These are phyloP conservation scores for Xylariaceae sp. DNA, from an alignment of 2,329 filamentous ascomycete genomes.

Conservation along the genomic window DNA sequence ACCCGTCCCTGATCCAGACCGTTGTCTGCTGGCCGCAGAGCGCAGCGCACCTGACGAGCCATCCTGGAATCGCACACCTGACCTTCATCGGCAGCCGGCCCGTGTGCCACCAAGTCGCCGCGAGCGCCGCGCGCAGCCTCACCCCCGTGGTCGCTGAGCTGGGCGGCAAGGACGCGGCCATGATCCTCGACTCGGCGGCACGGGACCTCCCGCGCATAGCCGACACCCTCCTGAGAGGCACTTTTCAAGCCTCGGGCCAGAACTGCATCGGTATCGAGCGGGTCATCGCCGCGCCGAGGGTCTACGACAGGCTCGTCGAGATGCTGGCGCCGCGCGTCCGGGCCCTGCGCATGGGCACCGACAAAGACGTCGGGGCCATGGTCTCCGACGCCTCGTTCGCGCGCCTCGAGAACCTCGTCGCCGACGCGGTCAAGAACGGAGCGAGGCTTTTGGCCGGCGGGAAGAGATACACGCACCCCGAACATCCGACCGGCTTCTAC, in stretches of 20 bases:
- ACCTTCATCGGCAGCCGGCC: conserved; percentile 92
- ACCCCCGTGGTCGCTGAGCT: conserved; percentile 87
- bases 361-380: conserved; percentile 82
- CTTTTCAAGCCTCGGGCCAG: conserved; percentile 91
- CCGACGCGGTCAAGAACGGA: conserved; percentile 70
- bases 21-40: conserved; percentile 83
- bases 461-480: conserved; percentile 62
- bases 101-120: conserved; percentile 82
- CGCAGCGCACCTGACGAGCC: conserved; percentile 76
- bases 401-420: conserved; percentile 69
- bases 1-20: conserved; percentile 74
- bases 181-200: conserved; percentile 74
- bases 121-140: conserved; percentile 77
- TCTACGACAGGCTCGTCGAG: conserved; percentile 68
- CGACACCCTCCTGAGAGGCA: conserved; percentile 82
- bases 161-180: conserved; percentile 89
- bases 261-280: conserved; percentile 98
- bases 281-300: conserved; percentile 71
- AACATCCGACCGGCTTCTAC: conserved; percentile 77
- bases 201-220: conserved; percentile 64
- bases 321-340: conserved; percentile 69
- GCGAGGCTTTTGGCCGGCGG: conserved; percentile 80
- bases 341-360: conserved; percentile 68
- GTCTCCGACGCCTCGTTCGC: conserved; percentile 74
- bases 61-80: conserved; percentile 77